These are phyloP conservation scores for Massariosphaeria phaeospora DNA, from an alignment of 495 filamentous ascomycete species.

Conservation along the genomic window DNA sequence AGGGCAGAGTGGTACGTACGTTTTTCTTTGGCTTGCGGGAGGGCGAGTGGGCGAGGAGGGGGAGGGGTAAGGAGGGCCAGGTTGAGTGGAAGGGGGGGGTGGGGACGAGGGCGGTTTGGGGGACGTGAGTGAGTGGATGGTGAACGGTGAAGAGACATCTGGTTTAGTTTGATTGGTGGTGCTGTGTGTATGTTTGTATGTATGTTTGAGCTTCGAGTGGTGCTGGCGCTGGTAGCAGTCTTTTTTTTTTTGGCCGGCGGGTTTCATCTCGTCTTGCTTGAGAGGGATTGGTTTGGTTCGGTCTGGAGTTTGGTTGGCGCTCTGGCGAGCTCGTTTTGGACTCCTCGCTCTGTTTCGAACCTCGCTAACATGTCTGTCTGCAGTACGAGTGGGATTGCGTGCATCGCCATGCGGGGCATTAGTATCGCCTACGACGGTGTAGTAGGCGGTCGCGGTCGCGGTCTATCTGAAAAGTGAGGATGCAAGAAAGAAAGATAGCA, in stretches of 20 bases:
- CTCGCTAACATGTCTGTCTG: not conserved
- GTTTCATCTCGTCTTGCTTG: not conserved
- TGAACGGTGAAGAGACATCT: not conserved
- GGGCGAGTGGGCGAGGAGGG: not conserved
- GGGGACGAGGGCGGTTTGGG: constrained; percentile 1
- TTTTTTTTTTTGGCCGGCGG: not conserved
- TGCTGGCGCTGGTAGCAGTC: not conserved
- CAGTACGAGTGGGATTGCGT: constrained; percentile 89
- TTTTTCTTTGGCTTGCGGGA: constrained; percentile 24
- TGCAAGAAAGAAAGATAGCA: no score
- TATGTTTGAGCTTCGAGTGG: not conserved
- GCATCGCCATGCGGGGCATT: constrained; percentile 40
- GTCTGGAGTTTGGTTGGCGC: not conserved
- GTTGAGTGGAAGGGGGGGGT: constrained; percentile 17
- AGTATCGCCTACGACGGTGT: no score
- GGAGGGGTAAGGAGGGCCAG: not conserved
- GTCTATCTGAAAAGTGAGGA: no score
- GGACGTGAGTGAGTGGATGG: not conserved
- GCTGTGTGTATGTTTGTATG: not conserved
- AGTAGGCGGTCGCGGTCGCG: no score
- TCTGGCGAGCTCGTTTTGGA: not conserved
- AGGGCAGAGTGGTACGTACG: constrained; percentile 28
- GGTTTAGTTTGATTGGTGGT: not conserved
- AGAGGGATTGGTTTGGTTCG: not conserved
- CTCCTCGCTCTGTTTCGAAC: not conserved